These are phyloP conservation scores for Wickerhamomyces canadensis DNA, from an alignment of 805 yeast genomes.

Conservation along the genomic window DNA sequence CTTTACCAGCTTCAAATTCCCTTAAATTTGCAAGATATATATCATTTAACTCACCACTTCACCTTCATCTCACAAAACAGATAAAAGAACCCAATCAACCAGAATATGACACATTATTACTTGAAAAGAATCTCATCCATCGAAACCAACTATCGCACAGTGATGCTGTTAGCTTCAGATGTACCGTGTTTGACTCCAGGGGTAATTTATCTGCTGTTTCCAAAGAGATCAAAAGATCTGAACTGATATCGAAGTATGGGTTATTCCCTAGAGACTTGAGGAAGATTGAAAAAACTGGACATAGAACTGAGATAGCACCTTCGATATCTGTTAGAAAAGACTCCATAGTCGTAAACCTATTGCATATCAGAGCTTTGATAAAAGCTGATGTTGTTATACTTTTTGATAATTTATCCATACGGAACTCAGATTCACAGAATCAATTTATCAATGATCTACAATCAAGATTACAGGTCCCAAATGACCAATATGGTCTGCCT, in stretches of 20 bases:
- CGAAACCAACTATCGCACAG: slow-evolving; percentile 28
- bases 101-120: slow-evolving; percentile 25
- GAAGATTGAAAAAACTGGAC: slow-evolving; percentile 64
- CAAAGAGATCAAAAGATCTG: slow-evolving; percentile 66
- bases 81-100: background rate
- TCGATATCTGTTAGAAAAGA: slow-evolving; percentile 68
- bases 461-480: slow-evolving; percentile 39
- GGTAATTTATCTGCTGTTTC: slow-evolving; percentile 72
- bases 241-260: slow-evolving; percentile 67
- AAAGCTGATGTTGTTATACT: slow-evolving; percentile 66
- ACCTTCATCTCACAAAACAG: background rate
- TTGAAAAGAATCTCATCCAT: slow-evolving; percentile 34
- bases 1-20: too few relatives aligned
- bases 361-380: slow-evolving; percentile 76
- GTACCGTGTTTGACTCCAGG: slow-evolving; percentile 69
- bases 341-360: slow-evolving; percentile 65
- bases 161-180: slow-evolving; percentile 46
- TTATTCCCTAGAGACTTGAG: slow-evolving; percentile 85
- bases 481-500: slow-evolving; percentile 45
- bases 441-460: slow-evolving; percentile 78
- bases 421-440: slow-evolving; percentile 63
- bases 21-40: background rate
- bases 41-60: background rate
- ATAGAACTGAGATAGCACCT: slow-evolving; percentile 71
- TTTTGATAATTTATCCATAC: slow-evolving; percentile 63